A percentile compares a stretch with the other conserved stretches of the same genome.
phyloP scores from a whole-genome alignment of 331 rosid genomes.

The Cydonia oblonga region DNA sequence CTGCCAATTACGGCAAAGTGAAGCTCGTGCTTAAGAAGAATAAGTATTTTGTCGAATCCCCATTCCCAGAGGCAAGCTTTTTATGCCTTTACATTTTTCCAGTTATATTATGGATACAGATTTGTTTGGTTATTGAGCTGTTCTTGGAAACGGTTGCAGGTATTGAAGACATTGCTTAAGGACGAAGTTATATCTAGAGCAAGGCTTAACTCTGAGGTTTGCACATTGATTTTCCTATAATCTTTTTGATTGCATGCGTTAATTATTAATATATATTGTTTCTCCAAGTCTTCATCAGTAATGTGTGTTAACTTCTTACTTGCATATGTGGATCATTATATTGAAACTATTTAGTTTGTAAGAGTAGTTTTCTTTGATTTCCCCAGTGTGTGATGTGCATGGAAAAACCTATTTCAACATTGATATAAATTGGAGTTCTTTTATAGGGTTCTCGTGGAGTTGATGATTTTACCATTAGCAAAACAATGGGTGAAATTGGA shows the following conservation, averaged over 20 bases:
- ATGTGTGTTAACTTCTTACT: not conserved
- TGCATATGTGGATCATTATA: not conserved
- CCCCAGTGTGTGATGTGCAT: not conserved
- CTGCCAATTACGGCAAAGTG: conserved; percentile 88
- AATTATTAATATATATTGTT: not conserved
- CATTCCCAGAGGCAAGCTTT: conserved; percentile 63
- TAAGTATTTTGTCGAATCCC: conserved; percentile 71
- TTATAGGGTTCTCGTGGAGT: conserved; percentile 37
- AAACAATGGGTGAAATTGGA: conserved; percentile 63
- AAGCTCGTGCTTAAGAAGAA: conserved; percentile 91
- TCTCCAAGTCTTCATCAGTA: not conserved
- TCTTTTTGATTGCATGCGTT: not conserved
- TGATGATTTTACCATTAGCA: conserved; percentile 76
- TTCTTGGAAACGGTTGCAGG: conserved; percentile 37
- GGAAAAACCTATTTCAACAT: not conserved
- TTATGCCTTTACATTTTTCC: not conserved
- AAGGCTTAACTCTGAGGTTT: conserved; percentile 66
- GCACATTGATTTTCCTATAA: conserved; percentile 7
- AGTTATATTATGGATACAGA: not conserved
- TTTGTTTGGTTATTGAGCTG: conserved; percentile 1
- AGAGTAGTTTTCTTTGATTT: not conserved
- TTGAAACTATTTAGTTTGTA: not conserved
- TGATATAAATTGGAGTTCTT: not conserved
- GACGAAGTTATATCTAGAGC: conserved; percentile 59
- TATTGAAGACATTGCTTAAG: conserved; percentile 68